Percentiles rank a stretch among this genome's conserved stretches.
These are phyloP conservation scores for Syncephalastrum sp. DNA, from an alignment of 371 early-diverging fungal genomes.

Conservation along the genomic window DNA sequence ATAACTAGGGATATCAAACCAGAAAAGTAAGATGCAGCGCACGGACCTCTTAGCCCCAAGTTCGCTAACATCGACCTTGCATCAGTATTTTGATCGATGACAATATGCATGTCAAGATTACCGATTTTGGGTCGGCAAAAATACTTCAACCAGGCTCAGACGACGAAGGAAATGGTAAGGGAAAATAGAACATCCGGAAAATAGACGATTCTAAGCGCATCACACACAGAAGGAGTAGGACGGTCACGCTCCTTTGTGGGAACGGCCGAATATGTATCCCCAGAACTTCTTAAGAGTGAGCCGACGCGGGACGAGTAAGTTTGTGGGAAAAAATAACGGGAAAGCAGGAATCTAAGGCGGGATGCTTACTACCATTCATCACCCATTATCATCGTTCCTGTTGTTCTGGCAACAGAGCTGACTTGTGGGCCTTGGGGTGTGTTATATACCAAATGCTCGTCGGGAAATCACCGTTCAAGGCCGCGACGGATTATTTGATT, in stretches of 20 bases:
- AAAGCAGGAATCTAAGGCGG: too few species aligned
- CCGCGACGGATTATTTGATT: conserved; percentile 91
- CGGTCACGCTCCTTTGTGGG: conserved; percentile 92
- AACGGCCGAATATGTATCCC: conserved; percentile 96
- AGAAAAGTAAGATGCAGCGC: conserved; percentile 65
- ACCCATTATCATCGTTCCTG: neutral
- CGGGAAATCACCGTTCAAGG: conserved; percentile 96
- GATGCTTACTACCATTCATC: too few species aligned
- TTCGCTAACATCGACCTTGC: neutral
- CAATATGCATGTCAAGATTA: conserved; percentile 88
- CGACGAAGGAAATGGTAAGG: conserved; percentile 7
- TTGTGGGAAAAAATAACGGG: neutral
- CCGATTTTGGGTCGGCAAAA: conserved; percentile 98
- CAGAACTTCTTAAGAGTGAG: conserved; percentile 92
- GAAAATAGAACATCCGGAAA: neutral
- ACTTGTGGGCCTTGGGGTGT: conserved; percentile 98
- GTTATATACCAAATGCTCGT: conserved; percentile 94
- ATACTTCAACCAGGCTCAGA: conserved; percentile 46
- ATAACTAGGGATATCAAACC: conserved; percentile 80
- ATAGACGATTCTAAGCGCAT: too few species aligned
- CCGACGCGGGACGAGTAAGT: conserved; percentile 65
- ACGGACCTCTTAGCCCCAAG: neutral
- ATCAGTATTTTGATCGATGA: conserved; percentile 72
- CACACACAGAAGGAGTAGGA: conserved; percentile 3
- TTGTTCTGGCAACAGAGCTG: conserved; percentile 57